Percentiles rank a stretch among this genome's conserved stretches.
Conservation (phyloP, 805 yeast genomes). For the Candida easanensis region DNA sequence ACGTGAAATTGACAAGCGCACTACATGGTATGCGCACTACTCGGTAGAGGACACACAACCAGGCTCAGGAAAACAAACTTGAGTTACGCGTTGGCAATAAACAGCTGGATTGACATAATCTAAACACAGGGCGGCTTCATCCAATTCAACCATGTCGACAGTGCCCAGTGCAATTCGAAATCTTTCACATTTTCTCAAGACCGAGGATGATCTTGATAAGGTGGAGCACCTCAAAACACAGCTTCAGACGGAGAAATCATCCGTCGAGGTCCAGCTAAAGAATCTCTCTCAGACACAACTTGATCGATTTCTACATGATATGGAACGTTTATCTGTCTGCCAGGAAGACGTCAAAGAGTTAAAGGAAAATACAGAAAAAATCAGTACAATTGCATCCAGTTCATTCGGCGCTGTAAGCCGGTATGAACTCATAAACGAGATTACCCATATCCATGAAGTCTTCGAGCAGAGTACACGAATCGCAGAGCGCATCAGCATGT, state of each 20-base stretch:
- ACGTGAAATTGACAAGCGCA: conserved; percentile 9
- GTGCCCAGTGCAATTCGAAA: conserved; percentile 23
- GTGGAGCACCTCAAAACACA: conserved; percentile 52
- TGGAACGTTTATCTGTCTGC: conserved; percentile 36
- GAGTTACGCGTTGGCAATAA: too few species aligned
- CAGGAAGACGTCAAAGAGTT: conserved; percentile 49
- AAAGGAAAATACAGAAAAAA: conserved; percentile 41
- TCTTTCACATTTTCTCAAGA: conserved; percentile 33
- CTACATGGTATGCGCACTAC: too few species aligned
- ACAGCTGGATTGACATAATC: neutral
- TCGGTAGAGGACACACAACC: neutral
- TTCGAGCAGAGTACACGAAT: conserved; percentile 67
- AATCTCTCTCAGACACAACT: conserved; percentile 45
- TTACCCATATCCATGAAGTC: conserved; percentile 67
- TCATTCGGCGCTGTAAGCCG: conserved; percentile 58
- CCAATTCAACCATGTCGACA: neutral
- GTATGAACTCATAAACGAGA: conserved; percentile 65
- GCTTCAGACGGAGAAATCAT: conserved; percentile 64
- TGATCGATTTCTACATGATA: conserved; percentile 47
- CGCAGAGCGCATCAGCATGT: conserved; percentile 56
- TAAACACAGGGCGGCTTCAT: neutral
- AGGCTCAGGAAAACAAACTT: neutral
- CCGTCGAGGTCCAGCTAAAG: conserved; percentile 55
- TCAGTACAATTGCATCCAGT: conserved; percentile 50
- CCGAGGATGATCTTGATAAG: conserved; percentile 51